A percentile compares a stretch with the other conserved stretches of the same genome.
These are phyloP conservation scores for Yarrowia galli DNA, from an alignment of 1,139 yeast genomes.

Conservation along the genomic window DNA sequence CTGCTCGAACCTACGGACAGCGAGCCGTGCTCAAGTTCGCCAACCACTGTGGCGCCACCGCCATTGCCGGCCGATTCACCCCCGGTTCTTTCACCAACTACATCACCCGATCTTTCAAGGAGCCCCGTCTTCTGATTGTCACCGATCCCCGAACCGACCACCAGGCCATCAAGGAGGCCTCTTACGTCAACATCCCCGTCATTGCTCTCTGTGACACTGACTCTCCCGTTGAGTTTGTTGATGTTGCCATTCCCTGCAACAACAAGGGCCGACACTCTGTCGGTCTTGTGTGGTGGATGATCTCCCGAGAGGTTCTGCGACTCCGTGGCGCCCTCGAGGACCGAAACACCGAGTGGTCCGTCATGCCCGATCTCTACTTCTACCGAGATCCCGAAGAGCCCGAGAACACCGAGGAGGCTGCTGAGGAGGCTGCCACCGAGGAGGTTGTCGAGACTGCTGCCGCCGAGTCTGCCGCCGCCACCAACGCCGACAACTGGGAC, in stretches of 20 bases:
- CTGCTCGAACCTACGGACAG: slow-evolving; percentile 99
- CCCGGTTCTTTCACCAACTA: slow-evolving; percentile 99
- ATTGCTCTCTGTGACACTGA: slow-evolving; percentile 98
- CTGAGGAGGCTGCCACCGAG: slow-evolving; percentile 64
- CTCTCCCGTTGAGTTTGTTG: slow-evolving; percentile 98
- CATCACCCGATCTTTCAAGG: slow-evolving; percentile 99
- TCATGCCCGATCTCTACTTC: slow-evolving; percentile 99
- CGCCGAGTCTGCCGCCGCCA: slow-evolving; percentile 64
- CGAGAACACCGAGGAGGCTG: slow-evolving; percentile 74
- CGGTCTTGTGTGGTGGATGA: slow-evolving; percentile 99
- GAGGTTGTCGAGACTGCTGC: slow-evolving; percentile 72
- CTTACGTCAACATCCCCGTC: slow-evolving; percentile 99
- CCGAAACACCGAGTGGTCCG: slow-evolving; percentile 98
- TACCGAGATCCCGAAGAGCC: slow-evolving; percentile 99
- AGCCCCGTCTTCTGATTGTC: slow-evolving; percentile 98
- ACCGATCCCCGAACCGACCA: slow-evolving; percentile 99
- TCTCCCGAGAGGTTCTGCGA: slow-evolving; percentile 99
- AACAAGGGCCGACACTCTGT: slow-evolving; percentile 99
- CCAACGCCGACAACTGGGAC: slow-evolving; percentile 66
- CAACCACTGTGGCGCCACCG: slow-evolving; percentile 99
- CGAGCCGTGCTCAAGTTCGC: slow-evolving; percentile 99
- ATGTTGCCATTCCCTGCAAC: slow-evolving; percentile 99
- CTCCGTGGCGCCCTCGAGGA: slow-evolving; percentile 97
- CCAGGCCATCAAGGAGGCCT: slow-evolving; percentile 99
- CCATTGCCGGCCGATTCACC: slow-evolving; percentile 99